A percentile compares a stretch with the other conserved stretches of the same genome.
Evolutionary conservation across 2,329 filamentous ascomycete genomes (phyloP).

Genomic region (Neopestalotiopsis sp.): DNA sequence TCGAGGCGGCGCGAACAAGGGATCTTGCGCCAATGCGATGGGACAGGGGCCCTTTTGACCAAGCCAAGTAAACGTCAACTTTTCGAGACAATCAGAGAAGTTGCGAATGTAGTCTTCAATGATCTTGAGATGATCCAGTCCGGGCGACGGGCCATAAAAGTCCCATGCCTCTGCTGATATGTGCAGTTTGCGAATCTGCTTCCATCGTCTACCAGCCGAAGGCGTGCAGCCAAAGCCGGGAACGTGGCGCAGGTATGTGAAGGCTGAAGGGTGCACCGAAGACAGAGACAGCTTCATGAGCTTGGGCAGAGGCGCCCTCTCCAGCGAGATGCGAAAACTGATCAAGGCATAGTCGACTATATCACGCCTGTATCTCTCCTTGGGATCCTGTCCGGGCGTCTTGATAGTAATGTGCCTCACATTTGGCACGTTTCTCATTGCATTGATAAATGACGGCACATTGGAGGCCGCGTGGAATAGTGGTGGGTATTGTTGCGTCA

Average conservation of each 20-base stretch:
- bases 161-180: constrained; percentile 77
- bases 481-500: constrained; percentile 86
- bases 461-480: constrained; percentile 91
- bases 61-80: constrained; percentile 79
- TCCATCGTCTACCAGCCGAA: constrained; percentile 74
- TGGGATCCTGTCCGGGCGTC: constrained; percentile 74
- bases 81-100: constrained; percentile 70
- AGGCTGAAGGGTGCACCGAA: constrained; percentile 75
- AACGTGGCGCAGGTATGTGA: constrained; percentile 78
- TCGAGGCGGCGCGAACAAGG: constrained; percentile 66
- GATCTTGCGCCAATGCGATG: constrained; percentile 71
- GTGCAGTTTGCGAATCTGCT: constrained; percentile 75
- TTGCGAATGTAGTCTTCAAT: constrained; percentile 80
- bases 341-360: constrained; percentile 90
- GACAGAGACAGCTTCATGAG: constrained; percentile 75
- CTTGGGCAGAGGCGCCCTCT: constrained; percentile 70
- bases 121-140: constrained; percentile 75
- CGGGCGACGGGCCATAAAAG: constrained; percentile 63
- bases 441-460: constrained; percentile 81
- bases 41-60: constrained; percentile 77
- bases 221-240: constrained; percentile 78
- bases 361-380: constrained; percentile 75
- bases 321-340: constrained; percentile 82
- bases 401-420: constrained; percentile 77
- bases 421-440: constrained; percentile 71